Evolutionary conservation across 1,284 basidiomycete genomes (phyloP), one percentile per base, ranked within the genome.

Genomic region (Pseudozyma tsukubaensis): DNA sequence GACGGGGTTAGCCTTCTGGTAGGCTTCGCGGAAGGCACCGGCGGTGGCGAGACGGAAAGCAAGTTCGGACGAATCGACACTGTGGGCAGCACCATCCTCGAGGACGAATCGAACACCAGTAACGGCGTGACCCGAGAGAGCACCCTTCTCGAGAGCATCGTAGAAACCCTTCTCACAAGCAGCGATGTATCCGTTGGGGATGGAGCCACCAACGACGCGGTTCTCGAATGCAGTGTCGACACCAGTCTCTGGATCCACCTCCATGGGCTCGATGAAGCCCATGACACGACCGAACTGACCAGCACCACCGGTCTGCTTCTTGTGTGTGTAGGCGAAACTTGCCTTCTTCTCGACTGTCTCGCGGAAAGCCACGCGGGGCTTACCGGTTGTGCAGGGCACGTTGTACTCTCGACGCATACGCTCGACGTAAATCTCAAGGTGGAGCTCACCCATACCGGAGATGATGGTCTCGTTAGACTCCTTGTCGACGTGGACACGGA

Each of bases 391-490:
- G 84, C 94, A 97, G 37, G 93, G 90, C 29, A 96, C 93, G 72
- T 93, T 93, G 87, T 99, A 99, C 86, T 99, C 97, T 65, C 97
- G 91, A 78, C 91, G 91, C 94, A 99, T 98, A 47, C 97, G 92
- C 86, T 99, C 97, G 69, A 98, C 96, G 86, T 99, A 99, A 82
- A 99, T 97, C 84, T 99, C 97, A 29, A 99, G 89, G 84, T 99
- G 97, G 11, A 99, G 89, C 86, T 99, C 97, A 34, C 96, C 97
- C 97, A 99, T 99, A 18, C 97, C 97, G 36, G 94, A 96, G 72
- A 99, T 98, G 85, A 99, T 99, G n/a, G 97, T 99, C 92, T 99
- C 97, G 86, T 95, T 93, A 79, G 92, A 94, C 84, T 97, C 94
- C 37, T 88, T 86, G 86, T 99, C 97, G 62, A 99, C 89, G 85